phyloP scores from a whole-genome alignment of 1,284 basidiomycete species.

The Amylostereum areolatum region DNA sequence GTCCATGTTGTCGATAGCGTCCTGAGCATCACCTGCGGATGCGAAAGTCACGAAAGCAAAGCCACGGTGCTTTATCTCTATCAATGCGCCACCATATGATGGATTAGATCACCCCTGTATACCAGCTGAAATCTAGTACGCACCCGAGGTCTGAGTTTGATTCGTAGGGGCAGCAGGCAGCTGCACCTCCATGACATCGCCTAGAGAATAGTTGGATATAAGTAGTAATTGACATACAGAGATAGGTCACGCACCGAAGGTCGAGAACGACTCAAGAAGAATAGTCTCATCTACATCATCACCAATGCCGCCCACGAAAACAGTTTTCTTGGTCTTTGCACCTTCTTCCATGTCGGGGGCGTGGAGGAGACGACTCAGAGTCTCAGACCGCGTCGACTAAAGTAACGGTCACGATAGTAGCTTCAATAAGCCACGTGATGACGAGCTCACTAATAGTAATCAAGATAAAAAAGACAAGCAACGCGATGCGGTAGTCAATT shows the following conservation, averaged over 20 bases:
- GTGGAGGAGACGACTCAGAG: not conserved
- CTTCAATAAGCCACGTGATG: too few species aligned
- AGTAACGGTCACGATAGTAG: too few species aligned
- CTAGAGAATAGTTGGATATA: conserved; percentile 30
- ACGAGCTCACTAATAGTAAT: too few species aligned
- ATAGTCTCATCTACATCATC: conserved; percentile 69
- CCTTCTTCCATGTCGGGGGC: conserved; percentile 64
- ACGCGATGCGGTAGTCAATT: too few species aligned
- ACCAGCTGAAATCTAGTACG: conserved; percentile 7
- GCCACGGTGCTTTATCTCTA: conserved; percentile 73
- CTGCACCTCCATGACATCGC: conserved; percentile 78
- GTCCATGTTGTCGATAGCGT: conserved; percentile 88
- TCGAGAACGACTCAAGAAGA: conserved; percentile 65
- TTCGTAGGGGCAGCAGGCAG: conserved; percentile 64
- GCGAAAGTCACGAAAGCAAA: conserved; percentile 78
- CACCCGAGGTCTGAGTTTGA: conserved; percentile 48
- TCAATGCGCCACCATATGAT: conserved; percentile 8
- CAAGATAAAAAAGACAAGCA: too few species aligned
- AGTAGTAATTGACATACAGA: conserved; percentile 4
- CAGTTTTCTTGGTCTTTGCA: conserved; percentile 72
- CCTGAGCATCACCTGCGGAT: conserved; percentile 73
- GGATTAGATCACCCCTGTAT: conserved; percentile 9
- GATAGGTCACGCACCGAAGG: conserved; percentile 55
- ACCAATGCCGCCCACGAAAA: conserved; percentile 71
- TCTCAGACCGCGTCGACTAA: too few species aligned